Evolutionary conservation across 2,329 filamentous ascomycete genomes (phyloP), one percentile per base, ranked within the genome.

Genomic region (Colletotrichum sp.): DNA sequence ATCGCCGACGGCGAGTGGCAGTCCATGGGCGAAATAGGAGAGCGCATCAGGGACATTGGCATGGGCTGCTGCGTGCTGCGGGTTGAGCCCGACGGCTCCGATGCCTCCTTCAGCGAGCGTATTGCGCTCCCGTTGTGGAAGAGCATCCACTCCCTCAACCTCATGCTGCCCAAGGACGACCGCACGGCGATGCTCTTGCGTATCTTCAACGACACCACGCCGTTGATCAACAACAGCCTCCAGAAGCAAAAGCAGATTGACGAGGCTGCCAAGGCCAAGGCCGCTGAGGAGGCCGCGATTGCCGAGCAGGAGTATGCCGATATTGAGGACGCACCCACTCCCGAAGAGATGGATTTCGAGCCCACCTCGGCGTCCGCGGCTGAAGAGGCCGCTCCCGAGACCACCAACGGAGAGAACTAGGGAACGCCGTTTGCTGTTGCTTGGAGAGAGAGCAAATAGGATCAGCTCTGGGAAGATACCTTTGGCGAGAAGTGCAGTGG

Each of bases 121-220:
- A 95, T 98, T 92, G 95, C 96, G 2, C 90, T 99, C 21, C 97
- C 97, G 5, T 88, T 99, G 32, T 99, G 97, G 97, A 94, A 98
- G 86, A 98, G 96, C 83, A 91, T 98, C 77, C 93, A 96, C 80
- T 96, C 94, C 24, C 89, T 99, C 75, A 99, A 99, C 84, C 91
- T 99, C 70, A 99, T 99, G 97, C 89, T 99, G 82, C 96, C 97
- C 66, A 99, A 99, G 88, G 97, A 99, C 84, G 97, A 99, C 79
- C 92, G 97, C 18, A 93, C 93, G 28, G 97, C 97, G 1, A 98
- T 99, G 95, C 87, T 99, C 80, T 89, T 99, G 78, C 91, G 97
- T 26, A 89, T 99, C 76, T 99, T 94, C 87, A 98, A 98, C 83
- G 96, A 99, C 80, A 94, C 94, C 32, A 94, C 95, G 0, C 95